These are phyloP conservation scores for Euphorbia tirucalli DNA, from an alignment of 345 rosid species.

Conservation along the genomic window DNA sequence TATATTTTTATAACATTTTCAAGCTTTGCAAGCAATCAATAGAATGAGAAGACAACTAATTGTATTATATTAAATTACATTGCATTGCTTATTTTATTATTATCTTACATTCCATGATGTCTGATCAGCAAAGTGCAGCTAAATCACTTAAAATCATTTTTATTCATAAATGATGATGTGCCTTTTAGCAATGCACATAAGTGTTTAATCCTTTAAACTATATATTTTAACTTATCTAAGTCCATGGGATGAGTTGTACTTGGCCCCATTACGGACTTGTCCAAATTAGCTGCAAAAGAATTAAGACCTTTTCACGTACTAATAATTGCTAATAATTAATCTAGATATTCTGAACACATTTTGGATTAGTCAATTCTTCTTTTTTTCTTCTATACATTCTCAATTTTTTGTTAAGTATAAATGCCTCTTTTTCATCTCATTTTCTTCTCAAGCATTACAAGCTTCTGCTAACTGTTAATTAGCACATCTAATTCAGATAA, in stretches of 20 bases:
- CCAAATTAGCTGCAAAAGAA: conserved; percentile 21
- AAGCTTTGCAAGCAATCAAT: too few relatives aligned
- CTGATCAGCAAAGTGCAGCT: too few relatives aligned
- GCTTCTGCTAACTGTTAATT: background rate
- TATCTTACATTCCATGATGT: too few relatives aligned
- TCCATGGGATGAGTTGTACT: conserved; percentile 38
- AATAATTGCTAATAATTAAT: conserved; percentile 31
- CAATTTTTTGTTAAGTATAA: conserved; percentile 21
- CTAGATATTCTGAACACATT: conserved; percentile 17
- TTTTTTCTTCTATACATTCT: conserved; percentile 25
- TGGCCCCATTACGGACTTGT: conserved; percentile 23
- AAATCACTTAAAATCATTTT: too few relatives aligned
- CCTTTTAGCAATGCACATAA: too few relatives aligned
- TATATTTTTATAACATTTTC: too few relatives aligned
- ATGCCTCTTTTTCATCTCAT: conserved; percentile 15
- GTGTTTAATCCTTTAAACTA: too few relatives aligned
- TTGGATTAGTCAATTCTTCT: conserved; percentile 15
- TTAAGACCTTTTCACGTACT: conserved; percentile 12
- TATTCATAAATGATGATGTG: too few relatives aligned
- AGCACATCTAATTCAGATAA: background rate
- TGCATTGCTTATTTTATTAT: too few relatives aligned
- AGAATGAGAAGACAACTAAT: too few relatives aligned
- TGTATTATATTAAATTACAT: too few relatives aligned
- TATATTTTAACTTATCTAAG: conserved; percentile 13
- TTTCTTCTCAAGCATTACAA: conserved; percentile 24